Base-by-base conservation (phyloP, 768 basidiomycete species). In the Boletus barrowsii region DNA sequence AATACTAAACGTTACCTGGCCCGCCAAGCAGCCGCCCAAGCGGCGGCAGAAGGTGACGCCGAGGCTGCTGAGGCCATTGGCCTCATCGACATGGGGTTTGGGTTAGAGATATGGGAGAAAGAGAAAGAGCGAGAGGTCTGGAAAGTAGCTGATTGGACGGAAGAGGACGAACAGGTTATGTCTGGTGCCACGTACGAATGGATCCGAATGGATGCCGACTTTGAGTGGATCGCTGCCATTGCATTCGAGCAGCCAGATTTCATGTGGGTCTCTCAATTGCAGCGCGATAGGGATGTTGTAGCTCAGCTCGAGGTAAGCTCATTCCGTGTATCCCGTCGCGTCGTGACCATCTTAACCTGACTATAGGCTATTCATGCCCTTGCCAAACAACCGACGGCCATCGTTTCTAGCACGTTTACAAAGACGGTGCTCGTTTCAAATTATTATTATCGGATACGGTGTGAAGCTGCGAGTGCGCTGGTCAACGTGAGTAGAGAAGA, bases 191-290 rank as follows among this genome's bases (percentile, higher is more conserved):
- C 93, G 4, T 99, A 98, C 71, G 97, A 99, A 72, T 99, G 96
- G 96, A 98, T 99, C 54, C 79, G 97, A 58, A 91, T 98, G 80
- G 97, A 99, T 66, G 94, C 97, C 15, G 97, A 99, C 68, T 95
- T 97, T 69, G 97, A 99, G 73, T 99, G 97, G 97, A 90, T 98
- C 51, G 89, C 92, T n/a, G 81, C 80, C 37, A 82, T 98, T 57
- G 85, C 84, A 58, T 98, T 96, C 59, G 90, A 95, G 47, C 93
- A 98, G 73, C 93, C 92, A 41, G 94, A 95, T 75, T 98, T 94
- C 65, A 96, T 96, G 92, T 99, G 95, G 94, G 90, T 96, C 20
- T 92, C 88, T 39, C 97, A 98, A 68, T 75, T 99, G 47, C 93
- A 96, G 72, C 79, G 94, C 52, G 97, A 99, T 71, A 78, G 93